Conservation (phyloP, 1,284 basidiomycete species). For the Marasmius tenuissimus region DNA sequence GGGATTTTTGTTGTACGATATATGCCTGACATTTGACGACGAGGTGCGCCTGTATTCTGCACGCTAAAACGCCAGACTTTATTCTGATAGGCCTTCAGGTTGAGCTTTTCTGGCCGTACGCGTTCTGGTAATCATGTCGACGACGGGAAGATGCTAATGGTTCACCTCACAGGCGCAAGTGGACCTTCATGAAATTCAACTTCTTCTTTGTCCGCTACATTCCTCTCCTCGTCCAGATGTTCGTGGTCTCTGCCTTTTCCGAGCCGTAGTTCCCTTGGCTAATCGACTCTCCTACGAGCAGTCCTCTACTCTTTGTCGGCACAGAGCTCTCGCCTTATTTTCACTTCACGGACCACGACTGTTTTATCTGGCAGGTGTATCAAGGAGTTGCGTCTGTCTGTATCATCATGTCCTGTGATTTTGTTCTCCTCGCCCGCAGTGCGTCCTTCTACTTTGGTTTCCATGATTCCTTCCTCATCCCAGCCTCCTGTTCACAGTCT, state of each 20-base stretch:
- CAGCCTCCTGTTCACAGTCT: not conserved
- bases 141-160: no score
- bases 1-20: slow-evolving; percentile 39
- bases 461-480: not conserved
- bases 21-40: slow-evolving; percentile 38
- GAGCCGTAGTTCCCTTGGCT: not conserved
- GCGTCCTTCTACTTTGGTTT: not conserved
- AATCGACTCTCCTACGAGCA: not conserved
- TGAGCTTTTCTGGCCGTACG: slow-evolving; percentile 5
- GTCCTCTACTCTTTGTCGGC: slow-evolving; percentile 8
- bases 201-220: slow-evolving; percentile 8
- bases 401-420: not conserved
- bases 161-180: not conserved
- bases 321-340: slow-evolving; percentile 1
- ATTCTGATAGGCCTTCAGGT: not conserved
- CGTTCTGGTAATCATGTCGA: not conserved
- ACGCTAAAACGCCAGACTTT: not conserved
- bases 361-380: slow-evolving; percentile 3
- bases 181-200: slow-evolving; percentile 10
- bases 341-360: slow-evolving; percentile 5
- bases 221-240: slow-evolving; percentile 8
- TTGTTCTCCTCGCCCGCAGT: slow-evolving; percentile 3
- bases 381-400: not conserved
- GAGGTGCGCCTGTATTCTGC: slow-evolving; percentile 28
- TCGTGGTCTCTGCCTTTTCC: not conserved